Percentiles rank a stretch among this genome's conserved stretches.
phyloP scores from a whole-genome alignment of 2,329 filamentous ascomycete genomes.

The Penicillium sp. region DNA sequence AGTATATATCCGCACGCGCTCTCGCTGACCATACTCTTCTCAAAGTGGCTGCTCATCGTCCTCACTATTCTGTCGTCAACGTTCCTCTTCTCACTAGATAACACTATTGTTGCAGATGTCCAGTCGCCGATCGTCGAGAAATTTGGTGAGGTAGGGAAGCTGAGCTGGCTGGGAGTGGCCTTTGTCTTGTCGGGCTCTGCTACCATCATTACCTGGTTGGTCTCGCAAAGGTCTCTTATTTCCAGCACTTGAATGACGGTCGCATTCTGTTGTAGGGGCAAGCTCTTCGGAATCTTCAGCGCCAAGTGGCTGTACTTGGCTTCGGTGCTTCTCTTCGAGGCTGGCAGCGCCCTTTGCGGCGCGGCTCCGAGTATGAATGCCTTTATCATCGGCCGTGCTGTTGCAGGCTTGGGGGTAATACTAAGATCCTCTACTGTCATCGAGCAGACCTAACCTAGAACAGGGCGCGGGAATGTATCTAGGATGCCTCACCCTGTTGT shows the following conservation, averaged over 20 bases:
- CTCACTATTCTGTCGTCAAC: constrained; percentile 39
- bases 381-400: constrained; percentile 46
- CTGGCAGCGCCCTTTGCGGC: constrained; percentile 42
- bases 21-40: neutral
- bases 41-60: constrained; percentile 21
- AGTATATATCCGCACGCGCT: neutral
- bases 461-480: constrained; percentile 33
- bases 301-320: constrained; percentile 44
- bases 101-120: constrained; percentile 52
- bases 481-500: constrained; percentile 30
- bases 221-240: neutral
- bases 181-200: constrained; percentile 45
- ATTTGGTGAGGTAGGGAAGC: constrained; percentile 40
- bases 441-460: neutral
- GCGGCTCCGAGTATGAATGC: constrained; percentile 46
- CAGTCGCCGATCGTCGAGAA: constrained; percentile 44
- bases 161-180: constrained; percentile 45
- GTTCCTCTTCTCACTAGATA: constrained; percentile 39
- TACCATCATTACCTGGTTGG: constrained; percentile 39
- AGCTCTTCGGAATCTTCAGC: constrained; percentile 46
- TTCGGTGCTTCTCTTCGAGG: constrained; percentile 30
- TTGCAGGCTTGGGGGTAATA: constrained; percentile 36
- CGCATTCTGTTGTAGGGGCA: constrained; percentile 19
- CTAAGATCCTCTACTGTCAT: neutral
- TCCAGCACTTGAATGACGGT: constrained; percentile 15